These are phyloP conservation scores for Penicillium alfredii DNA, from an alignment of 495 filamentous ascomycete genomes.

Conservation along the genomic window DNA sequence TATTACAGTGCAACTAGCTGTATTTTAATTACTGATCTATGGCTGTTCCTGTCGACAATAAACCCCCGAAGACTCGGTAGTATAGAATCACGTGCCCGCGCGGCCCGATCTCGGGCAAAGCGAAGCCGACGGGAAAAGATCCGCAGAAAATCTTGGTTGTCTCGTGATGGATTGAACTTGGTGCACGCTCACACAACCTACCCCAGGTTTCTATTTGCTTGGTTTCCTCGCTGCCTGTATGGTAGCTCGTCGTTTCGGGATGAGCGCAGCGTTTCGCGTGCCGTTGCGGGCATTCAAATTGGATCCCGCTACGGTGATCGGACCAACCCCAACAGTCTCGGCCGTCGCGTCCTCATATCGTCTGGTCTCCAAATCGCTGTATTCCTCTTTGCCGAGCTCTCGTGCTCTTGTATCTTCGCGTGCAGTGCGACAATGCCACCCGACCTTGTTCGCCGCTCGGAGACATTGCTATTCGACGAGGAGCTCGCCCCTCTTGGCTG, in stretches of 20 bases:
- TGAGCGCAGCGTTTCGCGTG: slow-evolving; percentile 35
- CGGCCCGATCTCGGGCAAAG: no score
- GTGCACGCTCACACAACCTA: no score
- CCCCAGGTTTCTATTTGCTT: no score
- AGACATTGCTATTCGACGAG: slow-evolving; percentile 16
- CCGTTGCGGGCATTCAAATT: slow-evolving; percentile 33
- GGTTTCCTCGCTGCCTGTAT: neutral
- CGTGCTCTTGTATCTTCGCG: no score
- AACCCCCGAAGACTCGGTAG: no score
- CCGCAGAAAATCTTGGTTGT: no score
- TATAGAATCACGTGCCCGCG: no score
- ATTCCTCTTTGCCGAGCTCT: slow-evolving; percentile 16
- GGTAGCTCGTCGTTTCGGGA: slow-evolving; percentile 21
- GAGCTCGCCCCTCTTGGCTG: slow-evolving; percentile 12
- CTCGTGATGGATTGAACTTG: no score
- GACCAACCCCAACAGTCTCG: slow-evolving; percentile 20
- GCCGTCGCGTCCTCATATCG: slow-evolving; percentile 6
- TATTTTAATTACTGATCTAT: no score
- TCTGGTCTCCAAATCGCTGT: slow-evolving; percentile 1
- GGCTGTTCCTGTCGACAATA: neutral
- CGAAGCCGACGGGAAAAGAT: no score
- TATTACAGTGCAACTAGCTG: neutral
- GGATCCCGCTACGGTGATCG: slow-evolving; percentile 29
- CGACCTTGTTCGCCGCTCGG: no score
- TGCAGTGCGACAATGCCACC: no score